Conservation (phyloP, 202 grass and related monocot genomes). For the Setaria italica region DNA sequence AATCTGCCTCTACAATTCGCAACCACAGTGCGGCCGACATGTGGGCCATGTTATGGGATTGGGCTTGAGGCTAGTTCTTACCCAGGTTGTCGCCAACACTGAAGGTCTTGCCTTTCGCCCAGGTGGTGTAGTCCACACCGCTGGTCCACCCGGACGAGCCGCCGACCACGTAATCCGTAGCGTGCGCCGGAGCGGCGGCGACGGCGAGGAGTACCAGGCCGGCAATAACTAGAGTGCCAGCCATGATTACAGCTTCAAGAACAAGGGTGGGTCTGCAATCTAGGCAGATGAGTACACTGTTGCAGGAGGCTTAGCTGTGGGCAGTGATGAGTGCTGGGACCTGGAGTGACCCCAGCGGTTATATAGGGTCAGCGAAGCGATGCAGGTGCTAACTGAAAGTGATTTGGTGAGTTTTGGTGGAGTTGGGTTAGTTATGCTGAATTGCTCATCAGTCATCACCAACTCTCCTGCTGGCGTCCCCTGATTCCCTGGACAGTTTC, state of each 20-base stretch:
- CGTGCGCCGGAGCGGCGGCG: slow-evolving; percentile 41
- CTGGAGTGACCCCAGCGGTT: not conserved
- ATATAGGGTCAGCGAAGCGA: slow-evolving; percentile 37
- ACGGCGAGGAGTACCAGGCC: slow-evolving; percentile 54
- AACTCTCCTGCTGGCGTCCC: slow-evolving; percentile 35
- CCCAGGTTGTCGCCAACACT: slow-evolving; percentile 62
- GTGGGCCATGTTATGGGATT: not conserved
- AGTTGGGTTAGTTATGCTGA: slow-evolving; percentile 58
- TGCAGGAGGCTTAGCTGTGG: slow-evolving; percentile 4
- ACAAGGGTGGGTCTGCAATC: not conserved
- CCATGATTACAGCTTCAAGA: slow-evolving; percentile 34
- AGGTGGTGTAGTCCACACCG: slow-evolving; percentile 63
- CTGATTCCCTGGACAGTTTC: slow-evolving; percentile 36
- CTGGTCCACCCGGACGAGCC: slow-evolving; percentile 61
- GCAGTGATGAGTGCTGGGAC: not conserved
- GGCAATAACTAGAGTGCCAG: slow-evolving; percentile 7
- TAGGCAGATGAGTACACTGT: not conserved
- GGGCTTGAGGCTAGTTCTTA: slow-evolving; percentile 13
- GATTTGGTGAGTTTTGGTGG: slow-evolving; percentile 41
- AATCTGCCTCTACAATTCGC: not conserved
- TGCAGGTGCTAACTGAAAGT: slow-evolving; percentile 29
- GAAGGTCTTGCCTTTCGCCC: slow-evolving; percentile 65
- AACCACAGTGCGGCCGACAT: not conserved
- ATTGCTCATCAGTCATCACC: slow-evolving; percentile 30
- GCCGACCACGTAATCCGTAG: slow-evolving; percentile 64